phyloP scores from a whole-genome alignment of 305 asterid species.

The Coffea humblotiana region DNA sequence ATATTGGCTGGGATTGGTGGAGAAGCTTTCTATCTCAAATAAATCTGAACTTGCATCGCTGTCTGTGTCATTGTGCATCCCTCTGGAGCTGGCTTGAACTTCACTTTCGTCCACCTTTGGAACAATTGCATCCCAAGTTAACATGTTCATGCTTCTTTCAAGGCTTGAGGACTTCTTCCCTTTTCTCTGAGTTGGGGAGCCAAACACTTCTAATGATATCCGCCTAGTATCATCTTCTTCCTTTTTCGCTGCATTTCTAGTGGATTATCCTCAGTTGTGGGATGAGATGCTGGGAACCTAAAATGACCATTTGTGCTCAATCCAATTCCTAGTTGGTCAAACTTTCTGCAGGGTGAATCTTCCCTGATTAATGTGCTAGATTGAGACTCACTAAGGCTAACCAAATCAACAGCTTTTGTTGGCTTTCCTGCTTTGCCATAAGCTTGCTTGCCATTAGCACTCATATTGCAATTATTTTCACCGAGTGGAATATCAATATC shows the following conservation, averaged over 20 bases:
- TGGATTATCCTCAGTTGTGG: constrained; percentile 27
- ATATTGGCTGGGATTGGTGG: constrained; percentile 42
- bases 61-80: constrained; percentile 41
- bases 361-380: constrained; percentile 23
- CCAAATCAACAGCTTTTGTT: constrained; percentile 14
- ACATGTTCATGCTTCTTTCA: constrained; percentile 35
- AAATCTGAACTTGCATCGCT: constrained; percentile 89
- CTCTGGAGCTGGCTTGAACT: constrained; percentile 40
- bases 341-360: constrained; percentile 20
- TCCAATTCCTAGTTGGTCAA: constrained; percentile 31
- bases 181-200: constrained; percentile 37
- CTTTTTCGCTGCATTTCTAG: constrained; percentile 19
- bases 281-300: constrained; percentile 36
- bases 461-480: constrained; percentile 24
- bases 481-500: constrained; percentile 29
- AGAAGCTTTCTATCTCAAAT: constrained; percentile 85
- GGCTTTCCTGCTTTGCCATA: constrained; percentile 25
- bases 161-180: constrained; percentile 28
- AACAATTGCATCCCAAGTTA: constrained; percentile 56
- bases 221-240: constrained; percentile 23
- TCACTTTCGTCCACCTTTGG: constrained; percentile 37
- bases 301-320: constrained; percentile 27
- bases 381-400: constrained; percentile 5
- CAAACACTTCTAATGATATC: constrained; percentile 42
- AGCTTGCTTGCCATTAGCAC: constrained; percentile 7